Base-by-base conservation (phyloP, 208 protist species). In the Acanthamoeba triangularis region DNA sequence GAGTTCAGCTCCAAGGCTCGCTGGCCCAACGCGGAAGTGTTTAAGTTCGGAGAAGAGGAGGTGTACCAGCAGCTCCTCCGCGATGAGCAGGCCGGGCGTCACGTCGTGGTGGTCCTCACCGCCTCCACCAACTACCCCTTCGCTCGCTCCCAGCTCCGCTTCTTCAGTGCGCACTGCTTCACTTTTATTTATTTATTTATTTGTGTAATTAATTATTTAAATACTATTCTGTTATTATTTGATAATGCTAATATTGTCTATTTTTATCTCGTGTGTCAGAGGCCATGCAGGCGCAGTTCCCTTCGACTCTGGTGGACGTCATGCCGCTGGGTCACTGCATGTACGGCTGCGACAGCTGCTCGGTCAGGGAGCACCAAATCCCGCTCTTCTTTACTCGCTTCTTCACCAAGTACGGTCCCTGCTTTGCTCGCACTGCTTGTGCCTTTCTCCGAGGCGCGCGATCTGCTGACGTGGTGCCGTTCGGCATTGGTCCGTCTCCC, bases 41-140 rank as follows among this genome's bases (percentile, higher is more conserved):
- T 84, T 3, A n/a, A 20, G 23, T 94, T 94, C 16, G 28, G n/a
- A 30, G 67, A 84, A 20, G 47, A 33, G 23, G 67, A 94, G 67
- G 33, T 94, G 63, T 94, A 59, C 30, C 44, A 30, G 6, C 90
- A 94, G 90, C 90, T 94, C 30, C 28, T 76, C 37, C 49, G 49
- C 23, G 90, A 94, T 13, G 49, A 82, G 47, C 65, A 82, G 61
- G 49, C 47, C 14, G 74, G 76, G 30, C 69, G 74, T 20, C 69
- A 35, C 35, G 74, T 95, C 30, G 74, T 95, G 28, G 35, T 95
- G 11, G 74, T 95, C 16, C 92, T 95, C 74, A 95, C 92, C 35
- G 92, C 92, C 23, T 88, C 74, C 74, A 88, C 92, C 69, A 95
- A 95, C 92, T 95, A 95, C 33, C 67, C 67, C 25, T 94, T 94